Base-by-base conservation (phyloP, 2,329 filamentous ascomycete species). In the Fusarium mexicanum region DNA sequence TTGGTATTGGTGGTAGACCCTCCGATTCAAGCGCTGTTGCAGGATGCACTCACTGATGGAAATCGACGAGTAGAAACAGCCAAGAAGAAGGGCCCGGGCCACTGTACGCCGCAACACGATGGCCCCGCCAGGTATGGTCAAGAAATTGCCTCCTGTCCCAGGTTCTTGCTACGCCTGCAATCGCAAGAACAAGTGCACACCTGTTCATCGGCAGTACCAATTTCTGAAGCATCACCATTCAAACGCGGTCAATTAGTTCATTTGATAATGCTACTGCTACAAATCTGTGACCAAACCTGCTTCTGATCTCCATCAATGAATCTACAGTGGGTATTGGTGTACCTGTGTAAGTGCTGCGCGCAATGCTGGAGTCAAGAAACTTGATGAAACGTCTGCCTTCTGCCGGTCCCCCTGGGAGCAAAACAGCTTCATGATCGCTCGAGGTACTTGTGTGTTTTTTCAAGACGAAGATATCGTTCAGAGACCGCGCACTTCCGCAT, bases 381-480 rank as follows among this genome's bases (percentile, higher is more conserved):
- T 17, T 17, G 9, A 3, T 5, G 14, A 22, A 38, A 29, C 10
- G 5, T 16, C 7, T 10, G 3, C 3, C 20, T 22, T 29, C 20
- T 48, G 20, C 8, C 13, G 4, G 2, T 12, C 14, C 10, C 0
- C 6, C 4, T 6, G 5, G 5, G 18, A 11, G 1, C 3, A 10
- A 6, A 16, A 11, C 7, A 6, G 12, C 6, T 11, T 2, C 3
- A 17, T 0, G 8, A 50, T 1, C 10, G 12, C 17, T 8, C 3
- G 4, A n/a, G 5, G 20, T 5, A 50, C 10, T n/a, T 11, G 20
- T 6, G 12, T 4, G 8, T 6, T 50, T 3, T 12, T 50, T 8
- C 2, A 17, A n/a, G 10, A n/a, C 10, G 26, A 12, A 11, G 3
- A 3, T 4, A 9, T 0, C 20, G 2, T 18, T 17, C 20, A 50